These are phyloP conservation scores for Pinus albicaulis DNA, from an alignment of 75 land plant species.

Conservation along the genomic window DNA sequence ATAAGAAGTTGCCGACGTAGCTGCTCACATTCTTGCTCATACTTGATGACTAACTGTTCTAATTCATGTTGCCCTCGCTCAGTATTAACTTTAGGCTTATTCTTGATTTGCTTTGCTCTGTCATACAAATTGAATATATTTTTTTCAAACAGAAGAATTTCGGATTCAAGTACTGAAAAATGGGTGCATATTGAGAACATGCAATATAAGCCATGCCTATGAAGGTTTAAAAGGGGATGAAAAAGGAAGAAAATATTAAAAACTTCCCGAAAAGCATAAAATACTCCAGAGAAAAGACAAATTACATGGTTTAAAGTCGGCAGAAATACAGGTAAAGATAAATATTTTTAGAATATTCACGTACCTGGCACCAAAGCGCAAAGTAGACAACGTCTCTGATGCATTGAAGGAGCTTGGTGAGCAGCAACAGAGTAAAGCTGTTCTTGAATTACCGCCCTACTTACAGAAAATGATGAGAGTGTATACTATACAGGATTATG, in stretches of 20 bases:
- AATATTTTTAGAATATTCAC: neutral
- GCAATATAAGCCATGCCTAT: neutral
- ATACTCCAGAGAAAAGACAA: too few species aligned
- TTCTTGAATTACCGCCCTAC: constrained; percentile 77
- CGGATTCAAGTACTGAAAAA: neutral
- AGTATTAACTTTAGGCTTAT: constrained; percentile 30
- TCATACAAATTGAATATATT: neutral
- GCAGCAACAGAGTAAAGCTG: constrained; percentile 76
- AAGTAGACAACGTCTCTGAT: constrained; percentile 74
- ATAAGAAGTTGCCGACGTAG: constrained; percentile 26
- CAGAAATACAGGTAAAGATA: neutral
- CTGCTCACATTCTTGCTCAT: constrained; percentile 25
- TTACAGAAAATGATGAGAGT: constrained; percentile 6
- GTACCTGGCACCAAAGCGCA: constrained; percentile 79
- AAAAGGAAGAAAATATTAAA: too few species aligned
- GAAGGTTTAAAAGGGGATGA: neutral
- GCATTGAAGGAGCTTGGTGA: constrained; percentile 75
- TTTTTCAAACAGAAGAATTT: neutral
- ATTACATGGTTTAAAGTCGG: too few species aligned
- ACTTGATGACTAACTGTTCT: constrained; percentile 20
- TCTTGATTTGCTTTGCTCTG: constrained; percentile 78
- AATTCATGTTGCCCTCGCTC: constrained; percentile 32
- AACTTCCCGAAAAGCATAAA: too few species aligned
- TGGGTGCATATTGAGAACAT: neutral
- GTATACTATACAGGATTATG: neutral